Evolutionary conservation across 2,329 filamentous ascomycete genomes (phyloP).

Genomic region (Trichoderma sp.): DNA sequence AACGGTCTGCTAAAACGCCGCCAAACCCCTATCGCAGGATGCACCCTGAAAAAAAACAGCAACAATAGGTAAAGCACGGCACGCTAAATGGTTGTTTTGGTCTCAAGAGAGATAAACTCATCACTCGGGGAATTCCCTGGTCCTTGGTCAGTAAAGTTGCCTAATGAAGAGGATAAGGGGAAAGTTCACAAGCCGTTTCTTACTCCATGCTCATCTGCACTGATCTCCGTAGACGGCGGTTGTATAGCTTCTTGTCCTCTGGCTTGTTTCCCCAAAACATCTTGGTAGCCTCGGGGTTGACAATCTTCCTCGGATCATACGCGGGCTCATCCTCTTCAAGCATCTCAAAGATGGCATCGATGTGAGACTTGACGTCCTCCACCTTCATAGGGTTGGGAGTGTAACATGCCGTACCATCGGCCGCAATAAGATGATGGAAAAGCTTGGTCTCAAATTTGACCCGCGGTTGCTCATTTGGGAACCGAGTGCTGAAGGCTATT

Average conservation of each 20-base stretch:
- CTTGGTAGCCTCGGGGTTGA: conserved; percentile 81
- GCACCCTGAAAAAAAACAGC: not conserved
- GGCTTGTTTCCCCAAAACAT: conserved; percentile 75
- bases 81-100: not conserved
- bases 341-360: conserved; percentile 76
- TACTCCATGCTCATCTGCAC: conserved; percentile 68
- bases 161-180: too few species aligned
- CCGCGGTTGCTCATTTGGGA: conserved; percentile 85
- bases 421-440: conserved; percentile 84
- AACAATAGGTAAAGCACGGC: not conserved
- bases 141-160: not conserved
- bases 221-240: conserved; percentile 73
- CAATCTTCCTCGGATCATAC: conserved; percentile 85
- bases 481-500: conserved; percentile 76
- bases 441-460: conserved; percentile 76
- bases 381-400: conserved; percentile 56
- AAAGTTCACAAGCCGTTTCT: conserved; percentile 25
- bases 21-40: conserved; percentile 1
- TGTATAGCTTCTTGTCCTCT: conserved; percentile 81
- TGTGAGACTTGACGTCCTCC: conserved; percentile 79
- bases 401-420: conserved; percentile 81
- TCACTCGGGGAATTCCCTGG: conserved; percentile 37
- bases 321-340: conserved; percentile 86
- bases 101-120: not conserved
- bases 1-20: conserved; percentile 15